Percentiles rank a stretch among this genome's conserved stretches.
phyloP scores from a whole-genome alignment of 108 stramenopile genomes.

The Schizochytrium sp. region DNA sequence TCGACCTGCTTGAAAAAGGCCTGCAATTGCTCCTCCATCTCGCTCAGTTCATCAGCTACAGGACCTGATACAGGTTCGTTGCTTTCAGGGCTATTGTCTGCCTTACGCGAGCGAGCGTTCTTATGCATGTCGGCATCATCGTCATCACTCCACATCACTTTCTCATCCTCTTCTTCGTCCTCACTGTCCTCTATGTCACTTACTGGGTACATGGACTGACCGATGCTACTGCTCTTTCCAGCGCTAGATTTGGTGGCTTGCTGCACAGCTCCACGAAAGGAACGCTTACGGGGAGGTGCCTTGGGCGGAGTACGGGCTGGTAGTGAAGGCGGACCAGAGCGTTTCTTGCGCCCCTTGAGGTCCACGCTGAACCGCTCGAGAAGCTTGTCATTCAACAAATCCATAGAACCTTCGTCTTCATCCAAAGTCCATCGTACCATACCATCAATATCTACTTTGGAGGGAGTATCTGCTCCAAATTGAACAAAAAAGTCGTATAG shows the following conservation, averaged over 20 bases:
- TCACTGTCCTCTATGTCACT: neutral
- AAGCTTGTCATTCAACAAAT: neutral
- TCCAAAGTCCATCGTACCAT: constrained; percentile 10
- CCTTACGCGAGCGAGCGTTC: neutral
- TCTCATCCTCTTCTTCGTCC: neutral
- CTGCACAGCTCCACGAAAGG: neutral
- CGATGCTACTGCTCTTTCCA: neutral
- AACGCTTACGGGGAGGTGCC: neutral
- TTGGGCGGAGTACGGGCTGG: neutral
- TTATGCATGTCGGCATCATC: neutral
- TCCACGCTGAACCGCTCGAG: neutral
- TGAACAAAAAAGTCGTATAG: neutral
- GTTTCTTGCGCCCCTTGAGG: constrained; percentile 8
- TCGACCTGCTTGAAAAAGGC: neutral
- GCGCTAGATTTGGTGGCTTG: neutral
- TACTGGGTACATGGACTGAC: neutral
- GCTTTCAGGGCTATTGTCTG: neutral
- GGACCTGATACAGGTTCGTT: neutral
- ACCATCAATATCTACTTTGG: constrained; percentile 18
- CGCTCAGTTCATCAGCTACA: neutral
- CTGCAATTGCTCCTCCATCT: neutral
- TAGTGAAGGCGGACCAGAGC: neutral
- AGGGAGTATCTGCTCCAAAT: neutral
- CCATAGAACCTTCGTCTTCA: neutral
- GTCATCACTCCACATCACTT: neutral